Percentiles rank a stretch among this genome's conserved stretches.
Conservation (phyloP, 768 basidiomycete species). For the Mycena galericulata region DNA sequence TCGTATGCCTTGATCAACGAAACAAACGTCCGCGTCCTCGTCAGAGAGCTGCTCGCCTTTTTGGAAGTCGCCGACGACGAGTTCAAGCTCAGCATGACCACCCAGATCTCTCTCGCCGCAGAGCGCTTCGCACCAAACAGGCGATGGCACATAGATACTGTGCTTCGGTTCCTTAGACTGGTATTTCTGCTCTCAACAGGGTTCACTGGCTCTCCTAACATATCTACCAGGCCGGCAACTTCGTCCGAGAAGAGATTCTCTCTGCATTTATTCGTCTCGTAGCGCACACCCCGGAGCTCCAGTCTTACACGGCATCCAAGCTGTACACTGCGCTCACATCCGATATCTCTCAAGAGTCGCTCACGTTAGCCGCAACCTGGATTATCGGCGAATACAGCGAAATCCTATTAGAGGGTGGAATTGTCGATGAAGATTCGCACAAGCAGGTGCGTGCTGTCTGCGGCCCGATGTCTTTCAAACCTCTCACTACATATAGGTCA, state of each 20-base stretch:
- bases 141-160: constrained; percentile 99
- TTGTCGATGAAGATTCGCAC: constrained; percentile 79
- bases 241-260: constrained; percentile 95
- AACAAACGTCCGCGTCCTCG: constrained; percentile 90
- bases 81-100: constrained; percentile 98
- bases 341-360: constrained; percentile 96
- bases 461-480: constrained; percentile 5
- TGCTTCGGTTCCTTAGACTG: constrained; percentile 90
- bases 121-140: constrained; percentile 98
- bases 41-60: constrained; percentile 94
- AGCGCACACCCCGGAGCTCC: constrained; percentile 96
- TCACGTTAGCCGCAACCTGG: constrained; percentile 95
- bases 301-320: constrained; percentile 94
- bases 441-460: constrained; percentile 61
- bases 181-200: constrained; percentile 57
- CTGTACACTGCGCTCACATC: constrained; percentile 87
- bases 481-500: constrained; percentile 58
- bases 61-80: constrained; percentile 98
- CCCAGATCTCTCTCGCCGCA: constrained; percentile 95
- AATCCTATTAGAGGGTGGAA: constrained; percentile 85
- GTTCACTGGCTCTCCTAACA: constrained; percentile 12
- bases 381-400: constrained; percentile 97
- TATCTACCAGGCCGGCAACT: constrained; percentile 88
- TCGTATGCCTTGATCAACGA: constrained; percentile 98
- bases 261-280: constrained; percentile 96